Percentiles rank a stretch among this genome's conserved stretches.
These are phyloP conservation scores for Leishmania martiniquensis DNA, from an alignment of 208 protist genomes.

Conservation along the genomic window DNA sequence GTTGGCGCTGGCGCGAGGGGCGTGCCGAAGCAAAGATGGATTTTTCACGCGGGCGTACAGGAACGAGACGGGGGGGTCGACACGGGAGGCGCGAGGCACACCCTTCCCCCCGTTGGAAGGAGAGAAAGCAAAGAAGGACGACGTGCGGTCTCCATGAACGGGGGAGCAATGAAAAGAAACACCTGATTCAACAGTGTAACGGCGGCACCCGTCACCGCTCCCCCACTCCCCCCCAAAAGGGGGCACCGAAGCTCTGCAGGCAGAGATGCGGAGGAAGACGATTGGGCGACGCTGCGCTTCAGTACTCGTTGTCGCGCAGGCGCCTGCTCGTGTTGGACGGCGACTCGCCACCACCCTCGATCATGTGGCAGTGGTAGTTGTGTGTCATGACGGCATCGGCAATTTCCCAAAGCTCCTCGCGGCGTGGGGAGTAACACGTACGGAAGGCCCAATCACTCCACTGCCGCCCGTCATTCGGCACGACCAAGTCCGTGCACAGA, in stretches of 20 bases:
- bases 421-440: slow-evolving; percentile 31
- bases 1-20: neutral
- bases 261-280: neutral
- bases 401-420: slow-evolving; percentile 54
- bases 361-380: slow-evolving; percentile 16
- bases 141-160: neutral
- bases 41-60: neutral
- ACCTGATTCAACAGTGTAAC: neutral
- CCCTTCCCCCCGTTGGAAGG: neutral
- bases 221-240: no score
- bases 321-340: neutral
- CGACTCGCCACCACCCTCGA: neutral
- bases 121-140: neutral
- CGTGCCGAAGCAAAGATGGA: neutral
- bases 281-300: neutral
- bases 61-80: neutral
- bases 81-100: no score
- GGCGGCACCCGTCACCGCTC: neutral
- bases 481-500: slow-evolving; percentile 14
- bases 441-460: slow-evolving; percentile 32
- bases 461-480: slow-evolving; percentile 25
- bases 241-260: neutral
- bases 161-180: neutral
- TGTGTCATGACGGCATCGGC: slow-evolving; percentile 53
- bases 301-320: neutral